Base-by-base conservation (phyloP, 768 basidiomycete genomes). In the Russula sp. region DNA sequence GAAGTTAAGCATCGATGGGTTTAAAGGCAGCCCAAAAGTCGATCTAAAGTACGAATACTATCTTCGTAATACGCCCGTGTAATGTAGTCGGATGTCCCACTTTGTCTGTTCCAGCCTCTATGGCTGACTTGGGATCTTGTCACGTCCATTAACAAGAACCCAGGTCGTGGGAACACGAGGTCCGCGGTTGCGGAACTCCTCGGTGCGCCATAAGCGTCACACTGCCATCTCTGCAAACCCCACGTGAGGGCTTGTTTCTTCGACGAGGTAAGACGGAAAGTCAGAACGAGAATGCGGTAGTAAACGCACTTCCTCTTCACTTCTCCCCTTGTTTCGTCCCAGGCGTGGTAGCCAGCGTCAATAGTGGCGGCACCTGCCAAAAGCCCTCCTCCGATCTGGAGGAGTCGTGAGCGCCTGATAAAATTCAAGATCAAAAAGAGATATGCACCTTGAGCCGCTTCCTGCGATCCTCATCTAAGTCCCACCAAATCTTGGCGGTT, bases 361-460 rank as follows among this genome's bases (percentile, higher is more conserved):
- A 86, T 53, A 26, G 76, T 70, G 20, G 79, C 84, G n/a, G 76
- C 71, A 0, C 85, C 88, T 1, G 78, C 84, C 40, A 80, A 74
- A 32, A 90, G 58, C 26, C 85, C 88, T n/a, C 85, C 89, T 22
- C 84, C 89, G 63, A 89, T 70, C 88, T 90, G 68, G 34, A 50
- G 8, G 36, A 18, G 36, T 20, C 22, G 18, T 53, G 44, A 58
- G 46, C 24, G 46, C 4, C 32, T 28, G 49, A 46, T 22, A 26
- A 10, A 8, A 34, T 51, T 32, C 30, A 30, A 22, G 40, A 53
- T 13, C 28, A 32, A 30, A 32, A 2, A 30, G 30, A 32, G 30
- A 30, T 20, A 52, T 70, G 34, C 59, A 86, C 86, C 76, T 82
- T 81, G 40, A 87, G 76, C 65, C 85, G 73, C 67, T 84, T 78